Percentiles rank a stretch among this genome's conserved stretches.
Evolutionary conservation across 1,139 yeast species (phyloP).

Genomic region (Geotrichum bryndzae): DNA sequence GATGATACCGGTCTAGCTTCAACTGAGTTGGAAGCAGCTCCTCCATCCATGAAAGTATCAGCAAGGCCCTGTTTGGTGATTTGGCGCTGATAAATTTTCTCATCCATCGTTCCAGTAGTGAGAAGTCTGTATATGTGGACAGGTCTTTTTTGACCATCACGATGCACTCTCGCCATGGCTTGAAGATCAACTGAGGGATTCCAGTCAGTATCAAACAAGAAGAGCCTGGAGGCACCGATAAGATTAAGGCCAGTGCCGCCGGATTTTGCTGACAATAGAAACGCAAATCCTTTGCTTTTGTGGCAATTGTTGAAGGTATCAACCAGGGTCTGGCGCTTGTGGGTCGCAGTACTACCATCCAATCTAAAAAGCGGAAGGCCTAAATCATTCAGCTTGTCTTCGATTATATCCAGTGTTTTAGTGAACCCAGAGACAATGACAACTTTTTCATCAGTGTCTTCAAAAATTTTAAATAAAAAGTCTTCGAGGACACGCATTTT

Average conservation of each 20-base stretch:
- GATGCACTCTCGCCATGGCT: slow-evolving; percentile 91
- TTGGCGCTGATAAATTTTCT: slow-evolving; percentile 91
- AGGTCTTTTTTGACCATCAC: slow-evolving; percentile 83
- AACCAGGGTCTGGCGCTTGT: slow-evolving; percentile 59
- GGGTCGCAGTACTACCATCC: slow-evolving; percentile 79
- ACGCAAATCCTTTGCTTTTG: slow-evolving; percentile 48
- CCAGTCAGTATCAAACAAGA: slow-evolving; percentile 88
- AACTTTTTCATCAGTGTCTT: slow-evolving; percentile 55
- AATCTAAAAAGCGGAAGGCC: slow-evolving; percentile 54
- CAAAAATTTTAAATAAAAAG: slow-evolving; percentile 30
- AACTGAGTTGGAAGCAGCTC: slow-evolving; percentile 14
- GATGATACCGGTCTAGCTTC: slow-evolving; percentile 11
- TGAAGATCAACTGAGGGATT: slow-evolving; percentile 90
- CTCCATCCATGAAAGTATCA: slow-evolving; percentile 60
- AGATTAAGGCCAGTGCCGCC: slow-evolving; percentile 94
- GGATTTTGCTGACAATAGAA: slow-evolving; percentile 78
- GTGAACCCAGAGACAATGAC: slow-evolving; percentile 88
- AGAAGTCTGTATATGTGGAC: slow-evolving; percentile 75
- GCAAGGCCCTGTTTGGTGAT: slow-evolving; percentile 77
- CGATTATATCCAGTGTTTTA: slow-evolving; percentile 74
- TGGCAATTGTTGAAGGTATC: slow-evolving; percentile 56
- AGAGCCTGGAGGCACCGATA: slow-evolving; percentile 81
- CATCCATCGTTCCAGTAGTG: slow-evolving; percentile 82
- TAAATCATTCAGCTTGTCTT: slow-evolving; percentile 47
- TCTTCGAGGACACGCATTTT: slow-evolving; percentile 34